Evolutionary conservation across 192 early-diverging fungal genomes (phyloP).

Genomic region (Cetraspora pellucida): DNA sequence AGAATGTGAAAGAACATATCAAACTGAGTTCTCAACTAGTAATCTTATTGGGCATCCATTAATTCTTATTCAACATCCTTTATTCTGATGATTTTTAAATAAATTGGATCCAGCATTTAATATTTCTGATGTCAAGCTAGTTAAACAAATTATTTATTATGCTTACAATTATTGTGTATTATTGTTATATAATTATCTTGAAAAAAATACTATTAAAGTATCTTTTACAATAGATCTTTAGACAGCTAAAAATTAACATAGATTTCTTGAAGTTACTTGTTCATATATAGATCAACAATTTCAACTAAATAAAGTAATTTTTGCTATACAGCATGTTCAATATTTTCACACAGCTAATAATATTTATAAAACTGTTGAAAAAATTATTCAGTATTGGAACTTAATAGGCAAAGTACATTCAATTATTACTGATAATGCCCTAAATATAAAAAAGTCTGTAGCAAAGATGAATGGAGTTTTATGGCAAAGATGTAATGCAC

Average conservation of each 20-base stretch:
- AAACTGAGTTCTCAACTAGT: too few species aligned
- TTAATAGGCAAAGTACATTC: background rate
- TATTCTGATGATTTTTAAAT: background rate
- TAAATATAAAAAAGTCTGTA: background rate
- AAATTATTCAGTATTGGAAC: background rate
- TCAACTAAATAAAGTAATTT: background rate
- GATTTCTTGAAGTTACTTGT: background rate
- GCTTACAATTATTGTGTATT: background rate
- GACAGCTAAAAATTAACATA: background rate
- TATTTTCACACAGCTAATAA: background rate
- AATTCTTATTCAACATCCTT: background rate
- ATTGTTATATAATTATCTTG: background rate
- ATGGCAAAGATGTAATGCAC: background rate
- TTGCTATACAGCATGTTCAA: background rate
- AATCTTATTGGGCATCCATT: background rate
- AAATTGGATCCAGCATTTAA: background rate
- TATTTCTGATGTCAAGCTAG: background rate
- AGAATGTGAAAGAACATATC: too few species aligned
- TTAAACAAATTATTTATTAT: background rate
- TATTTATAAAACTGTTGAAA: background rate
- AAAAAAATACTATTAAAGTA: background rate
- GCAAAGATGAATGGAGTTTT: background rate
- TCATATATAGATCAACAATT: background rate
- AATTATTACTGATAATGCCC: background rate
- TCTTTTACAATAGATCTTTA: background rate